Evolutionary conservation across 768 basidiomycete species (phyloP), one percentile per base, ranked within the genome.

Genomic region (Russula earlei): DNA sequence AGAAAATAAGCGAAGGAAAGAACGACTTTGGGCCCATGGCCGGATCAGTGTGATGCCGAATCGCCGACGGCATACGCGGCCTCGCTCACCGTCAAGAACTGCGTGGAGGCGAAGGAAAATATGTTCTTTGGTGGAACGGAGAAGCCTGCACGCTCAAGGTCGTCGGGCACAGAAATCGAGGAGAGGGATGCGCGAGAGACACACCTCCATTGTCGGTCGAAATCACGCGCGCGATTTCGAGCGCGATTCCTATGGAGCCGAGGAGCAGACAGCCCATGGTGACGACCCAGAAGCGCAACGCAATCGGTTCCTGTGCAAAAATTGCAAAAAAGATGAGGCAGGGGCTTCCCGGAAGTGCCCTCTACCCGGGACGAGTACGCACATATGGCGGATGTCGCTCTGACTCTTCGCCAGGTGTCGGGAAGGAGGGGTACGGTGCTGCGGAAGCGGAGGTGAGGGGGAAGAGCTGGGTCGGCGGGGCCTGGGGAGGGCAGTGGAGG

Each of bases 1-100:
- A 61, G 25, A 84, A 71, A 17, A 77, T 24, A 22, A 76, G 63
- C 4, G 75, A 76, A 0, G 84, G 83, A 62, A 85, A 70, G 65
- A 84, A 83, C 0, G 81, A 75, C 83, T 84, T 48, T n/a, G n/a
- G n/a, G n/a, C n/a, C n/a, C n/a, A n/a, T n/a, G n/a, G n/a, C n/a
- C n/a, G n/a, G n/a, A n/a, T n/a, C n/a, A n/a, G n/a, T n/a, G n/a
- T n/a, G n/a, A n/a, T n/a, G n/a, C n/a, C n/a, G n/a, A n/a, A n/a
- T n/a, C n/a, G n/a, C n/a, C n/a, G n/a, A n/a, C n/a, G n/a, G n/a
- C n/a, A n/a, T n/a, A n/a, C n/a, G n/a, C n/a, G 5, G 56, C 29
- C 5, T 10, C 29, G 72, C 80, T 62, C 71, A 75, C 65, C 68
- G 74, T 74, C 40, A 78, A 56, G 58, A 74, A 72, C 31, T 73